Conservation (phyloP, 2,329 filamentous ascomycete genomes). For the Penicillium sp. region DNA sequence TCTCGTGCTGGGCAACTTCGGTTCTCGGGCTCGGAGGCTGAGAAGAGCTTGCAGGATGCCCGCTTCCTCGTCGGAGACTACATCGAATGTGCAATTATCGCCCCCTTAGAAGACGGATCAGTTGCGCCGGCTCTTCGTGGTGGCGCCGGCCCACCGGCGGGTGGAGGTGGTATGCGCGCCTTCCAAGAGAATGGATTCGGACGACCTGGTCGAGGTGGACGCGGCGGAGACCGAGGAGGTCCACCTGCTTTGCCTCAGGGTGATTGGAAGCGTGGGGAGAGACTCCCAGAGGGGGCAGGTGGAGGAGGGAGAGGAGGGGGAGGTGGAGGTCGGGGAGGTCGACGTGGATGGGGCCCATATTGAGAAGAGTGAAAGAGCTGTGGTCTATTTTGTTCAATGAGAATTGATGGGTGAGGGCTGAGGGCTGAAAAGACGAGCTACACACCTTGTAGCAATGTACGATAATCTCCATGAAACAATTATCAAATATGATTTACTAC, state of each 20-base stretch:
- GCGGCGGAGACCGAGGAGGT: conserved; percentile 46
- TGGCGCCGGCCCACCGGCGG: conserved; percentile 36
- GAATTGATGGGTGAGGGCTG: background rate
- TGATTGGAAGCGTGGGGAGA: conserved; percentile 55
- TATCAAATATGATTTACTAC: background rate
- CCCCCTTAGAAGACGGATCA: conserved; percentile 73
- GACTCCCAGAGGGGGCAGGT: conserved; percentile 45
- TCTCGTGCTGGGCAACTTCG: conserved; percentile 39
- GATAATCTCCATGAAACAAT: conserved; percentile 13
- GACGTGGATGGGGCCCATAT: conserved; percentile 48
- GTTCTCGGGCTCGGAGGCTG: conserved; percentile 62
- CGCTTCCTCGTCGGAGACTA: conserved; percentile 90
- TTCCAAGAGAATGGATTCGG: conserved; percentile 54
- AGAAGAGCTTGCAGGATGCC: conserved; percentile 75
- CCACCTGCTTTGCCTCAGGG: conserved; percentile 40
- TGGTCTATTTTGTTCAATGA: background rate
- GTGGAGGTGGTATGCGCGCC: conserved; percentile 46
- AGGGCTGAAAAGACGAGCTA: conserved; percentile 1
- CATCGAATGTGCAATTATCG: conserved; percentile 78
- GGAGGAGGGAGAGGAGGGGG: conserved; percentile 39
- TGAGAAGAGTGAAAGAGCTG: conserved; percentile 16
- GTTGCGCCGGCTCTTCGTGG: conserved; percentile 60
- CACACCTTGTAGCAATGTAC: conserved; percentile 18
- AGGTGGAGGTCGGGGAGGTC: conserved; percentile 40
- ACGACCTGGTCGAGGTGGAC: conserved; percentile 44